Conservation (phyloP, 73 alveolate genomes). For the Loxodes magnus region DNA sequence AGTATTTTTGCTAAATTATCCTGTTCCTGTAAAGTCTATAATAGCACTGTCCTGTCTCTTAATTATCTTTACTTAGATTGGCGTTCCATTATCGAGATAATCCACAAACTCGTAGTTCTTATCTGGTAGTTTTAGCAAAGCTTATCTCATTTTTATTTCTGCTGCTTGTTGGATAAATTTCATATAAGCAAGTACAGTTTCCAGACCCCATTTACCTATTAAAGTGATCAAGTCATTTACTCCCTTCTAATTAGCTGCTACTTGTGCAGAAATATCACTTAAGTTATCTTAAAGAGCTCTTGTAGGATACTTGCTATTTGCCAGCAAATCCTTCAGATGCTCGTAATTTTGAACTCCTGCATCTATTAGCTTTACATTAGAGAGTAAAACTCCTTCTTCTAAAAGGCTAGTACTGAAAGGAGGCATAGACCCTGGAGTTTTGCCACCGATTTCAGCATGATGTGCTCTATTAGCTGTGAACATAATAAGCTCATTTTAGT, state of each 20-base stretch:
- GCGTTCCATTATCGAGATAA: slow-evolving; percentile 78
- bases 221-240: slow-evolving; percentile 40
- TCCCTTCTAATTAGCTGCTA: slow-evolving; percentile 82
- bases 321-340: slow-evolving; percentile 32
- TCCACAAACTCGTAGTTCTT: slow-evolving; percentile 36
- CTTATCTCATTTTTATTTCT: slow-evolving; percentile 46
- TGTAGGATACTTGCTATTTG: slow-evolving; percentile 2
- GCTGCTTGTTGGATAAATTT: slow-evolving; percentile 60
- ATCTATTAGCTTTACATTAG: slow-evolving; percentile 41
- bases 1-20: slow-evolving; percentile 10
- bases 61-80: slow-evolving; percentile 28
- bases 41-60: slow-evolving; percentile 53
- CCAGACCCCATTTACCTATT: slow-evolving; percentile 47
- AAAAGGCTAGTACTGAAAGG: slow-evolving; percentile 45
- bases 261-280: slow-evolving; percentile 23
- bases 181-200: slow-evolving; percentile 71
- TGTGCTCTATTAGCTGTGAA: slow-evolving; percentile 84
- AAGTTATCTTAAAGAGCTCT: slow-evolving; percentile 16
- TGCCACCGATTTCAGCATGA: slow-evolving; percentile 92
- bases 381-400: slow-evolving; percentile 58
- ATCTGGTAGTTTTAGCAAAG: slow-evolving; percentile 55
- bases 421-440: slow-evolving; percentile 87
- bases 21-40: slow-evolving; percentile 56
- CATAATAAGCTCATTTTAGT: slow-evolving; percentile 47
- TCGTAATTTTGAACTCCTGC: slow-evolving; percentile 49